Percentiles rank a stretch among this genome's conserved stretches.
These are phyloP conservation scores for Pterocarpus macrocarpus DNA, from an alignment of 306 rosid genomes.

Conservation along the genomic window DNA sequence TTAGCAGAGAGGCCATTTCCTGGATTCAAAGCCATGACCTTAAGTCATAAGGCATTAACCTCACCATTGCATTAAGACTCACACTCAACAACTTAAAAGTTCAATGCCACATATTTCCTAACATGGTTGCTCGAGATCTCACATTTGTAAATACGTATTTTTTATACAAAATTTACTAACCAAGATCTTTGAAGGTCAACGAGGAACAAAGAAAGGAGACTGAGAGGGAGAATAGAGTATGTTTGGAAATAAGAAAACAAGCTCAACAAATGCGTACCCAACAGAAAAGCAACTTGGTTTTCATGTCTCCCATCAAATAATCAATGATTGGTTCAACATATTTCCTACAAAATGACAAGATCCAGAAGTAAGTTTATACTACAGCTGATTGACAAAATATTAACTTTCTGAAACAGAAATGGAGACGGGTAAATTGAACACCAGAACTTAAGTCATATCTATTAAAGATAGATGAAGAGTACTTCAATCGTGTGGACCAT, in stretches of 20 bases:
- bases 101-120: background rate
- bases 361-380: slow-evolving; percentile 6
- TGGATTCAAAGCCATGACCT: too few relatives aligned
- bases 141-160: too few relatives aligned
- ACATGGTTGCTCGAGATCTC: background rate
- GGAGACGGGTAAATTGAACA: background rate
- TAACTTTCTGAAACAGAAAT: background rate
- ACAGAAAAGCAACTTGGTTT: slow-evolving; percentile 68
- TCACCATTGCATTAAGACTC: too few relatives aligned
- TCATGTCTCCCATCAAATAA: slow-evolving; percentile 71
- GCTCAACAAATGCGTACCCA: slow-evolving; percentile 67
- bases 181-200: background rate
- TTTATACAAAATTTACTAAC: background rate
- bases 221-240: background rate
- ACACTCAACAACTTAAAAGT: background rate
- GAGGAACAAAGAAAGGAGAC: background rate
- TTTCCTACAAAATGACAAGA: slow-evolving; percentile 55
- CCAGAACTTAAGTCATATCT: background rate
- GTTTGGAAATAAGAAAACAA: background rate
- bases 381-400: background rate
- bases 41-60: too few relatives aligned
- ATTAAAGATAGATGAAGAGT: slow-evolving; percentile 40
- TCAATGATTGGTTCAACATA: slow-evolving; percentile 54
- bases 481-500: slow-evolving; percentile 78
- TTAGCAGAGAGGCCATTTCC: background rate